These are phyloP conservation scores for Erythrobasidium hasegawianum DNA, from an alignment of 1,284 basidiomycete genomes.

Conservation along the genomic window DNA sequence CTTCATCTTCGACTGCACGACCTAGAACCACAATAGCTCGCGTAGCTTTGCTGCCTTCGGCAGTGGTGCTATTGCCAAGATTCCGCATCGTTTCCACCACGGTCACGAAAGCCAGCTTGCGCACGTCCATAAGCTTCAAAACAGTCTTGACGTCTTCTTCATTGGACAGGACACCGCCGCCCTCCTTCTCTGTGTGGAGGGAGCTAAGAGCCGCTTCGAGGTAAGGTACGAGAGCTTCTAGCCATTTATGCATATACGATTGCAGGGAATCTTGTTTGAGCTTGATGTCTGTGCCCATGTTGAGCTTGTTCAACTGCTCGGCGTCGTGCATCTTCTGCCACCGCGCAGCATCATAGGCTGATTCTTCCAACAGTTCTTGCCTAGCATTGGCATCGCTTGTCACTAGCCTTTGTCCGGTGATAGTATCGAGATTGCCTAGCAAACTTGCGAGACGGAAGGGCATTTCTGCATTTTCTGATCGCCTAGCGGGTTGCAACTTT, in stretches of 20 bases:
- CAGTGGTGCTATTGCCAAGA: constrained; percentile 61
- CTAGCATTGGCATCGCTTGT: constrained; percentile 54
- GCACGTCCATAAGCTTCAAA: constrained; percentile 67
- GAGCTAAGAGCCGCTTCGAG: constrained; percentile 50
- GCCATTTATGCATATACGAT: constrained; percentile 84
- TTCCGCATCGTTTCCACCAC: constrained; percentile 88
- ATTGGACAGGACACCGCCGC: background rate
- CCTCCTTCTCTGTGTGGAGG: background rate
- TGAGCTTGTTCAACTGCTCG: constrained; percentile 60
- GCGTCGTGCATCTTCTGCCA: constrained; percentile 66
- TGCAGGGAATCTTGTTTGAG: constrained; percentile 62
- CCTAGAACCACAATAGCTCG: constrained; percentile 79
- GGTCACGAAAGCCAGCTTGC: constrained; percentile 80
- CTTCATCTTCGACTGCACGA: constrained; percentile 79
- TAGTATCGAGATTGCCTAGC: constrained; percentile 18
- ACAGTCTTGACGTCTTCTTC: constrained; percentile 58
- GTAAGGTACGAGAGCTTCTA: constrained; percentile 63
- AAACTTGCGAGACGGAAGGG: constrained; percentile 36
- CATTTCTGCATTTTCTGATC: constrained; percentile 6
- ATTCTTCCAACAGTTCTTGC: constrained; percentile 76
- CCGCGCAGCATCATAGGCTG: constrained; percentile 76
- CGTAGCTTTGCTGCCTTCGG: constrained; percentile 85
- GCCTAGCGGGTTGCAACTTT: constrained; percentile 11
- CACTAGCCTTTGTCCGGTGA: constrained; percentile 7
- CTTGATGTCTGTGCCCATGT: constrained; percentile 54